Base-by-base conservation (phyloP, 2,329 filamentous ascomycete species). In the Trichoderma sp. region DNA sequence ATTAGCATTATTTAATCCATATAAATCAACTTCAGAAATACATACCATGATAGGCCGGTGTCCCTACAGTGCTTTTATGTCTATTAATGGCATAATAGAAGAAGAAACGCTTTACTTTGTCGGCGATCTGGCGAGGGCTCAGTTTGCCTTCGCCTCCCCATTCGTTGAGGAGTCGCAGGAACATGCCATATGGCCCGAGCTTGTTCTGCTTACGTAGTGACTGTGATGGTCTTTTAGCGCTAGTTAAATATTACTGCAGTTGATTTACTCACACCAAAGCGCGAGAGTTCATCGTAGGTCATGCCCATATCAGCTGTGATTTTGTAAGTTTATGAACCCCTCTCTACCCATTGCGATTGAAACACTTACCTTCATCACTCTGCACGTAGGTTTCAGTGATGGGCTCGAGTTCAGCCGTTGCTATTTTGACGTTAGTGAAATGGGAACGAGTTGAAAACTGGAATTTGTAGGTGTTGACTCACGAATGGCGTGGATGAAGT, bases 401-500 rank as follows among this genome's bases (percentile, higher is more conserved):
- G 33, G 49, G 61, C 24, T 55, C 49, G 13, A 64, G 61, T 35
- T 64, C 61, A 27, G 61, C 61, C 19, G 61, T 64, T 13, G 61
- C 49, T 56, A 43, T 24, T 53, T 33, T 5, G 21, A 3, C 14
- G 31, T 63, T 13, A 63, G 33, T 49, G 24, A 63, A 4, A 1
- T 21, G 37, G 10, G 14, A 40, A 10, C 4, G 14, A n/a, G 24
- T n/a, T 2, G 27, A 7, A 24, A 1, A 1, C 5, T 43, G 19
- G 1, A 7, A 6, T 14, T 1, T 14, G 3, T 31, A 35, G 33
- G 13, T 35, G 11, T 35, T 43, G 33, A 73, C 73, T 71, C 81
- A 3, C 86, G 87, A 0, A 80, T 83, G 0, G 87, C 88, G 33
- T 85, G 80, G 67, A 92, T 79, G 78, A 92, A 92, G 24, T 87